Percentiles rank a stretch among this genome's conserved stretches.
phyloP scores from a whole-genome alignment of 2,329 filamentous ascomycete genomes.

The Chaetomium strumarium region DNA sequence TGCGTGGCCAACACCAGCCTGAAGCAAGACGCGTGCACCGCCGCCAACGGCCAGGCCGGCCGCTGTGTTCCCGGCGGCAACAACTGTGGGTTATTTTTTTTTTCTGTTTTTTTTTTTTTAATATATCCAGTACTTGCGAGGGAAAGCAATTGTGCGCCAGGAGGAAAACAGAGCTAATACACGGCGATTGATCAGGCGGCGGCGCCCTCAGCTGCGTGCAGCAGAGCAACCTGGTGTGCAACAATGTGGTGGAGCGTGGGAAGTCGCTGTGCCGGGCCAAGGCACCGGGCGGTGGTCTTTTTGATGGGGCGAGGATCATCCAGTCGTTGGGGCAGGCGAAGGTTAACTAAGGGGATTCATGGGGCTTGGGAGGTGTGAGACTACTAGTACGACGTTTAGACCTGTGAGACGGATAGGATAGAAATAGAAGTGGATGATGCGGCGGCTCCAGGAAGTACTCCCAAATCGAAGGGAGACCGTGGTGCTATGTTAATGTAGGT shows the following conservation, averaged over 20 bases:
- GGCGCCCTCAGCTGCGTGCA: slow-evolving; percentile 21
- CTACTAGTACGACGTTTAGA: not conserved
- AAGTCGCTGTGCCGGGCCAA: slow-evolving; percentile 28
- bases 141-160: too few species aligned
- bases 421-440: not conserved
- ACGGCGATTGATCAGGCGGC: slow-evolving; percentile 12
- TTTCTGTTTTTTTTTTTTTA: too few species aligned
- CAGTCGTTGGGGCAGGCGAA: slow-evolving; percentile 22
- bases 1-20: slow-evolving; percentile 32
- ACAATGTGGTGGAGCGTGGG: slow-evolving; percentile 22
- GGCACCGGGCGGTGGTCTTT: slow-evolving; percentile 21
- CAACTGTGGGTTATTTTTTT: slow-evolving; percentile 32
- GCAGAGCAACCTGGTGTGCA: slow-evolving; percentile 19
- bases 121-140: too few species aligned
- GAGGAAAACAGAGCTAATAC: too few species aligned
- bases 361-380: not conserved
- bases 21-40: slow-evolving; percentile 34
- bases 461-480: too few species aligned
- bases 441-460: too few species aligned
- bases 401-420: not conserved
- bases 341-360: slow-evolving; percentile 23
- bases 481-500: too few species aligned
- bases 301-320: slow-evolving; percentile 27
- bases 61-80: slow-evolving; percentile 33
- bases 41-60: slow-evolving; percentile 29